Evolutionary conservation across 192 early-diverging fungal genomes (phyloP), one percentile per base, ranked within the genome.

Genomic region (Rhizophlyctis rosea): DNA sequence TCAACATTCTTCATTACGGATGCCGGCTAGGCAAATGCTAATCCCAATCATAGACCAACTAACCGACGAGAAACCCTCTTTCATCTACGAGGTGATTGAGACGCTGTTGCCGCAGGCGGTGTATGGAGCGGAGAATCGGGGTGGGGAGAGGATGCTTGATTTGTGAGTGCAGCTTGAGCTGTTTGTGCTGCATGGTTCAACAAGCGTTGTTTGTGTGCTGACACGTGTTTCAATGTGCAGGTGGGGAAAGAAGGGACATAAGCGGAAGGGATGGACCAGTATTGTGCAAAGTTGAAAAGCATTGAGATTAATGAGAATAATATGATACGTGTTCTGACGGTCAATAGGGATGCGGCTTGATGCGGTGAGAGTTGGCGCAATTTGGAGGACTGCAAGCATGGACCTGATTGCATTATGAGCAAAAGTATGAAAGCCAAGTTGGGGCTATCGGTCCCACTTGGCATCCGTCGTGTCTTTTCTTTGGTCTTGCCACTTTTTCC

Each of bases 1-100:
- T n/a, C n/a, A n/a, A n/a, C n/a, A n/a, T n/a, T n/a, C n/a, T n/a
- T n/a, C n/a, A n/a, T n/a, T n/a, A n/a, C n/a, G n/a, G n/a, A n/a
- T n/a, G n/a, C n/a, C n/a, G n/a, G n/a, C n/a, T 63, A 39, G 24
- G 14, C 33, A 14, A 13, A 30, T n/a, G 4, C 21, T 18, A 62
- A n/a, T n/a, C n/a, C n/a, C n/a, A n/a, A n/a, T 18, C 16, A 30
- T 49, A 76, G 83, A 70, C 32, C 73, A 76, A 32, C 60, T 82
- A 3, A 83, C 81, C 0, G 85, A 92, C 72, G 77, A 82, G 47
- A 97, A 97, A 72, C 94, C 94, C 2, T 59, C 70, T 21, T 91
- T 94, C 68, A 72, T 92, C 18, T 95, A 95, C 70, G 79, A 87
- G 14, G 79, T 91, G 18, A 94, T 97, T 36, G 92, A 97, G 69